These are phyloP conservation scores for Trichaptum fuscoviolaceum DNA, from an alignment of 768 basidiomycete genomes.

Conservation along the genomic window DNA sequence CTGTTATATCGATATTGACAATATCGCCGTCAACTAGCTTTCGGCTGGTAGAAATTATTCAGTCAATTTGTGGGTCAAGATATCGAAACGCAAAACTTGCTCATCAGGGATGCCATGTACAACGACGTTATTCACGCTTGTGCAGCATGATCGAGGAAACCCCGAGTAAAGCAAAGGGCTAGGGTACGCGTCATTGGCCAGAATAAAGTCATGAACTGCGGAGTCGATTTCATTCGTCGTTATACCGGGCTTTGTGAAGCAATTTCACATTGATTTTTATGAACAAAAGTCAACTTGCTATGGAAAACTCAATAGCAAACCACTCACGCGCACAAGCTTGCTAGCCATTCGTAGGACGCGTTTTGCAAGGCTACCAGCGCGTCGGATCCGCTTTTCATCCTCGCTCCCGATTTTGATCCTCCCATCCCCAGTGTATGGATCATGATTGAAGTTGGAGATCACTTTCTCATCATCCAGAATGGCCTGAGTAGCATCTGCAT, in stretches of 20 bases:
- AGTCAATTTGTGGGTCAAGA: constrained; percentile 2
- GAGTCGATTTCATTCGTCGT: constrained; percentile 76
- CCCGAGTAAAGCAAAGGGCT: constrained; percentile 76
- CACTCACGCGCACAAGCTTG: constrained; percentile 45
- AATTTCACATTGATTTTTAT: neutral
- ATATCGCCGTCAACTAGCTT: constrained; percentile 80
- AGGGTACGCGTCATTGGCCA: constrained; percentile 71
- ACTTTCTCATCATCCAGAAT: neutral
- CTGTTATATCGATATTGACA: constrained; percentile 83
- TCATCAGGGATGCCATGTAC: constrained; percentile 90
- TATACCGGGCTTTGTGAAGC: constrained; percentile 46
- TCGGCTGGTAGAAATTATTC: constrained; percentile 45
- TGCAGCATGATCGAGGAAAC: constrained; percentile 77
- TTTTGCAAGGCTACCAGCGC: constrained; percentile 50
- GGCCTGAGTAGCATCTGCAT: no score
- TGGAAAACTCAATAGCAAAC: neutral
- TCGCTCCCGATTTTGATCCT: constrained; percentile 47
- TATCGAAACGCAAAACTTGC: constrained; percentile 37
- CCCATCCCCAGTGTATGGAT: constrained; percentile 22
- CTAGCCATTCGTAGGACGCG: constrained; percentile 49
- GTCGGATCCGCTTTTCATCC: constrained; percentile 47
- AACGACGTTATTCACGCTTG: constrained; percentile 85
- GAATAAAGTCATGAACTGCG: constrained; percentile 65
- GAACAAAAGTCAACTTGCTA: neutral
- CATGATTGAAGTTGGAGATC: constrained; percentile 6